Base-by-base conservation (phyloP, 2,329 filamentous ascomycete species). In the Colletotrichum destructivum region DNA sequence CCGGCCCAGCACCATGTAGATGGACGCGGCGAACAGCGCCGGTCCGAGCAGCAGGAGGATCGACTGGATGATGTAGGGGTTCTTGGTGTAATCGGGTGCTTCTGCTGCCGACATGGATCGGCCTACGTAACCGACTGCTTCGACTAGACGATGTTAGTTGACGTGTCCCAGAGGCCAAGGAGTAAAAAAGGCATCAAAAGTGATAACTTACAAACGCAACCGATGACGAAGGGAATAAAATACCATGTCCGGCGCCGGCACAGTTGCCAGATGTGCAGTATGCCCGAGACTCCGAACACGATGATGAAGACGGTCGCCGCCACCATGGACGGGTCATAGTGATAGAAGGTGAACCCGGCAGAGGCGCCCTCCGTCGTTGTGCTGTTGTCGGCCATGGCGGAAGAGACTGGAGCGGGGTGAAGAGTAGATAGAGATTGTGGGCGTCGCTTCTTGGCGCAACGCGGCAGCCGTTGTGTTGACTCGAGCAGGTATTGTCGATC, bases 141-240 rank as follows among this genome's bases (percentile, higher is more conserved):
- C 84, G 75, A 88, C 84, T 87, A 16, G 4, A 23, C 7, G 2
- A 1, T 44, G 51, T 12, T 13, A 47, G 21, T 66, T 23, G 18
- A 63, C 46, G 38, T 42, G 46, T 21, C 26, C 47, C 38, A 61
- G 62, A 57, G 56, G 15, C 23, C 2, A 23, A 23, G 23, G 23
- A 23, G 23, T 23, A 23, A 23, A 2, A 47, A 44, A n/a, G 16
- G n/a, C n/a, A n/a, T 5, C 15, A 31, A 31, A 11, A 13, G 12
- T 83, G 6, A n/a, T 1, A 9, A 74, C 81, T 74, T 82, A 88
- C 86, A 87, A n/a, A 84, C 70, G 55, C 86, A 86, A n/a, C 88
- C 88, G 31, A 89, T 79, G 4, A 86, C 74, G 51, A 89, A 85
- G 0, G 88, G 85, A 3, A 86, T 84, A 74, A 88, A 85, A 76